Evolutionary conservation across 2,329 filamentous ascomycete genomes (phyloP).

Genomic region (Aspergillus novoparasiticus): DNA sequence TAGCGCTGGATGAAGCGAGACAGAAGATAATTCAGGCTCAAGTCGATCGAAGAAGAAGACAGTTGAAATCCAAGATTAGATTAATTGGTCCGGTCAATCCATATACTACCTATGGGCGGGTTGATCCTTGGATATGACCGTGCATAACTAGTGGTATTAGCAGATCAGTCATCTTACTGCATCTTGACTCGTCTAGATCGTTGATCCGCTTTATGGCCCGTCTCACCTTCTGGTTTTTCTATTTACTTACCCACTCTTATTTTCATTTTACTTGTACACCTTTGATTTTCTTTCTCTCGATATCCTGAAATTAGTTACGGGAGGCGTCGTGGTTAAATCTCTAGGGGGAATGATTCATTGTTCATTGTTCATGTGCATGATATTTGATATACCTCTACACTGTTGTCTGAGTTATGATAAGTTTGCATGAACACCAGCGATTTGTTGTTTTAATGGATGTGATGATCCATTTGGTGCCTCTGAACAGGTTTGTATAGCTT

Average conservation of each 20-base stretch:
- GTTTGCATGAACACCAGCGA: neutral
- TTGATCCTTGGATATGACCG: constrained; percentile 34
- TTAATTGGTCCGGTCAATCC: constrained; percentile 42
- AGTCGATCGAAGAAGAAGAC: constrained; percentile 38
- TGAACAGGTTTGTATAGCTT: neutral
- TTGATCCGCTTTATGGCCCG: neutral
- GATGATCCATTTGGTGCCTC: neutral
- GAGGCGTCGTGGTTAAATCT: constrained; percentile 15
- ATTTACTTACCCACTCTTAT: neutral
- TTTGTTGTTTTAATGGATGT: neutral
- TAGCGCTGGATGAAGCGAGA: constrained; percentile 36
- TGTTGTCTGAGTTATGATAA: neutral
- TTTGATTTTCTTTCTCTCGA: neutral
- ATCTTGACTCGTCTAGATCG: neutral
- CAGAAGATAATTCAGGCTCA: constrained; percentile 37
- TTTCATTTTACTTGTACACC: neutral
- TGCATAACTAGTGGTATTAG: neutral
- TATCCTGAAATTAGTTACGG: constrained; percentile 2
- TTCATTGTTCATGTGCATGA: neutral
- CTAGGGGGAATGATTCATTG: neutral
- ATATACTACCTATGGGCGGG: constrained; percentile 24
- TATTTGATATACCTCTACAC: neutral
- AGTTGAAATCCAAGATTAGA: constrained; percentile 45
- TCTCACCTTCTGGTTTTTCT: neutral
- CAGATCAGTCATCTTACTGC: neutral